A percentile compares a stretch with the other conserved stretches of the same genome.
Conservation (phyloP, 2,329 filamentous ascomycete species). For the Trichoderma sp. region DNA sequence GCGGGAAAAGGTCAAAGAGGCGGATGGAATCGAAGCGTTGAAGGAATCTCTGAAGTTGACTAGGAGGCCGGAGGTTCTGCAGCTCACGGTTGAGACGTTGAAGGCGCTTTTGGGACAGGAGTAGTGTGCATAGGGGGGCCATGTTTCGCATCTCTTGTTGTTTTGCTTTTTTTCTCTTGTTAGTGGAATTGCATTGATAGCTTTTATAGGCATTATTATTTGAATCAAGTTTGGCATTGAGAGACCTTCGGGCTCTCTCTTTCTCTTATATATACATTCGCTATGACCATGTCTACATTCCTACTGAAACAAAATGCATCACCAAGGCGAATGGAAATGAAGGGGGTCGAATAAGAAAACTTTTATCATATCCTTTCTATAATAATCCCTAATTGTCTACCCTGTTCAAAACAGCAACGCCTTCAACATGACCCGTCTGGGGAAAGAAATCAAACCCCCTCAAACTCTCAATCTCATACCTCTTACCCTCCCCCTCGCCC, state of each 20-base stretch:
- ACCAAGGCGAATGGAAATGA: background rate
- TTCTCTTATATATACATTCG: background rate
- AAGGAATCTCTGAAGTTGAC: slow-evolving; percentile 68
- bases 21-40: slow-evolving; percentile 64
- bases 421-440: slow-evolving; percentile 71
- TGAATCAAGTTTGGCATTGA: background rate
- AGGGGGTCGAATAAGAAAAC: background rate
- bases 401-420: slow-evolving; percentile 62
- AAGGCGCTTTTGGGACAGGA: slow-evolving; percentile 59
- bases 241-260: background rate
- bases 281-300: background rate
- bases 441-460: slow-evolving; percentile 97
- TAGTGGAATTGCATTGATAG: background rate
- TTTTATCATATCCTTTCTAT: background rate
- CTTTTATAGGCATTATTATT: background rate
- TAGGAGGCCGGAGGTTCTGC: slow-evolving; percentile 65
- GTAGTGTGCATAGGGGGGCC: slow-evolving; percentile 5
- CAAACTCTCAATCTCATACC: slow-evolving; percentile 86
- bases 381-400: slow-evolving; percentile 37
- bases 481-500: slow-evolving; percentile 50
- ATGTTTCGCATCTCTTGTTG: background rate
- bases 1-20: slow-evolving; percentile 56
- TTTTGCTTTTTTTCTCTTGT: background rate
- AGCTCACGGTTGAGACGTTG: slow-evolving; percentile 68
- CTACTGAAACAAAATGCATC: background rate